Evolutionary conservation across 768 basidiomycete species (phyloP), one percentile per base, ranked within the genome.

Genomic region (Coprinopsis strossmayeri): DNA sequence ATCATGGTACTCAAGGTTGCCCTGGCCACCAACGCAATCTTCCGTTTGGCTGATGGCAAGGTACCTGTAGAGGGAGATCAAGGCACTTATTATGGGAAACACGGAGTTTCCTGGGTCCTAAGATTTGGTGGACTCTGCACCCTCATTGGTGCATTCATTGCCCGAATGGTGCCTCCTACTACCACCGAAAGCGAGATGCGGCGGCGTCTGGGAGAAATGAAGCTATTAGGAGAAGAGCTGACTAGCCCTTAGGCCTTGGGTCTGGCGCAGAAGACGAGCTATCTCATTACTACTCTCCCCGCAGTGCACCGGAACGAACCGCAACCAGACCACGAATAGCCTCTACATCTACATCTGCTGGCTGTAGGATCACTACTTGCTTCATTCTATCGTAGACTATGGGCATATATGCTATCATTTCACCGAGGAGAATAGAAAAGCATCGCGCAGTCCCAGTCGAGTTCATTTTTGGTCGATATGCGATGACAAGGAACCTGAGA

Each of bases 21-120:
- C 1, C 50, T 96, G 2, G 83, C 86, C n/a, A 81, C 91, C 1
- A 92, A 88, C 56, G 62, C 79, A 23, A 95, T 96, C 55, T 95
- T 96, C 78, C 78, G 78, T 37, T 60, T 84, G 25, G 88, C 86
- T 1, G 93, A 95, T 57, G 77, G 30, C 5, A 61, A 64, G n/a
- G 70, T 67, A 27, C 61, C 64, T 2, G 64, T 73, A 34, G 73
- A 73, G 1, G 61, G 64, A 5, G 71, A 72, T 20, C 71, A 75
- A 30, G 70, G 68, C 48, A 79, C 79, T 11, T 90, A 87, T 63
- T 73, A 77, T 50, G 88, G 87, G 26, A 92, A 91, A 70, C 84
- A 82, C 46, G 94, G 94, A 27, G 91, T 96, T 24, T 90, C 86
- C 2, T 96, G 93, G 92, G 88, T 95, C 4, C 67, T 97, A 48